Base-by-base conservation (phyloP, 495 filamentous ascomycete species). In the Hyaloscypha bicolor region DNA sequence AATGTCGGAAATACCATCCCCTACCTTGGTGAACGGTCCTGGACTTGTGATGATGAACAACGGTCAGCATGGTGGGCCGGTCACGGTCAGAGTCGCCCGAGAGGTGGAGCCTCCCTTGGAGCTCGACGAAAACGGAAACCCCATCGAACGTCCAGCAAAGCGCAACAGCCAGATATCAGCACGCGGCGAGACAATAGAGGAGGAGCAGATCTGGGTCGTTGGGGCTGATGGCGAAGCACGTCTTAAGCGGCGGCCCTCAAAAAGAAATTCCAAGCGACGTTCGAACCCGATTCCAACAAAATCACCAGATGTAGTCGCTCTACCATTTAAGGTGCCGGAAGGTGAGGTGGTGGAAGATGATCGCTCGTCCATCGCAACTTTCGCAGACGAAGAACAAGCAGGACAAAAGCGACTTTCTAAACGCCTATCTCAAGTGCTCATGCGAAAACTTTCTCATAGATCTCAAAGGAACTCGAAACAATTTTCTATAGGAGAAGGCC, bases 311-410 rank as follows among this genome's bases (percentile, higher is more conserved):
- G 77, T 87, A 39, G 76, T 85, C 4, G 86, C 89, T 1, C 74
- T 90, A 30, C 90, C 90, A 16, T 87, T 91, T 74, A 85, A 76
- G 48, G 74, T 90, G 3, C 85, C 86, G 6, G 69, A 77, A 12
- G 65, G 72, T 4, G 76, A 75, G 21, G 74, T 80, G 25, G 74
- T 80, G n/a, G 80, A 81, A 22, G 82, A 82, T 12, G 85, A 85
- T 52, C 72, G 78, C 22, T 87, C 86, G 25, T 91, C 89, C 9
- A 77, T 87, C 25, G 89, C 85, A 55, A 86, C 88, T 8, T 83
- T 86, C 75, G 86, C 85, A 12, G 88, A 88, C 66, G 82, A 82
- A 48, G 79, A 79, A 4, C 79, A 78, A 59, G 74, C 78, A n/a
- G 67, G 61, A 6, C 62, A 58, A 5, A 63, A 68, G 37, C 69